Evolutionary conservation across 331 rosid species (phyloP), one percentile per base, ranked within the genome.

Genomic region (Quercus phellos): DNA sequence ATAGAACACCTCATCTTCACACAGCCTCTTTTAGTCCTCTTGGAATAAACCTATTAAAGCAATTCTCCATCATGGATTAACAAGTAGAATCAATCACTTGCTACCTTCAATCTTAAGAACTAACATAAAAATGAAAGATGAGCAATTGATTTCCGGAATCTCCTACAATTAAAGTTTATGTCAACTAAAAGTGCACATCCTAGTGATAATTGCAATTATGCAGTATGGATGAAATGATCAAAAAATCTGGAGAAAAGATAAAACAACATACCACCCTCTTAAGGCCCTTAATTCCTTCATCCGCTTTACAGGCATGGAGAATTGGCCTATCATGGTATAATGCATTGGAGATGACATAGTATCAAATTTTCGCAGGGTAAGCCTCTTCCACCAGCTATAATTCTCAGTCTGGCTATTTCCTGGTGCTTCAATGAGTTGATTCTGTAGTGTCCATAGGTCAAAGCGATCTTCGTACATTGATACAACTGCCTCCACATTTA

Each of bases 391-490:
- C 99, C 98, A 92, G 74, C 77, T 84, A 77, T 77, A 82, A 22
- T 77, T 82, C 80, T 83, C 87, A 43, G 88, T 68, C 78, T 75
- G 85, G 83, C 85, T 68, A 76, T 46, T 87, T 79, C 86, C 59
- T 9, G 87, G 82, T 61, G 82, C 77, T 87, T 85, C 87, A 51
- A 90, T 75, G 70, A 82, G 88, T 77, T 80, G 91, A 76, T 88
- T 91, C 86, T 91, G 82, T 72, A 94, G 87, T 7, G 85, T 92
- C 84, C 88, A 88, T 42, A 95, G 73, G 82, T 95, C 99, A 85
- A 92, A 91, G 63, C 92, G 93, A 81, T 92, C 99, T 82, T 95
- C 99, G 10, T 91, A 95, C 98, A 95, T 95, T 51, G 99, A 91
- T 77, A 85, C 93, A 74, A 95, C 90, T 13, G 93, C 90, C 74